A percentile compares a stretch with the other conserved stretches of the same genome.
Conservation (phyloP, 768 basidiomycete genomes). For the Hygrocybe coccinea region DNA sequence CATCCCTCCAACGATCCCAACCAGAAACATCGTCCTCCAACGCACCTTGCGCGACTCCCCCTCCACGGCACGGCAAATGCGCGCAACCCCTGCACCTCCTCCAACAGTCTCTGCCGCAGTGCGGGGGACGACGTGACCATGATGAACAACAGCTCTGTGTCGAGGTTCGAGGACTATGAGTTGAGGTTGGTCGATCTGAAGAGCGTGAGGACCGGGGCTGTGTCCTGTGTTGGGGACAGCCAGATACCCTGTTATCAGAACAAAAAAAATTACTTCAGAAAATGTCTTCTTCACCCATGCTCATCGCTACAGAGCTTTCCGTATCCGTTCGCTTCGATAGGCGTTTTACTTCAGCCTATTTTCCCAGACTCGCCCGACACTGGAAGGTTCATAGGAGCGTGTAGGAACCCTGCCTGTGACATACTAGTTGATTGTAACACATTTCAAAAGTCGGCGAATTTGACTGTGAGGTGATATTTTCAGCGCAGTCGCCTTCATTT, state of each 20-base stretch:
- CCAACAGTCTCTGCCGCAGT: conserved; percentile 5
- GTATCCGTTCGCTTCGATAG: too few relatives aligned
- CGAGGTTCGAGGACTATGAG: conserved; percentile 82
- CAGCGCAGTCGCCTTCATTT: too few relatives aligned
- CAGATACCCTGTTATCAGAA: conserved; percentile 91
- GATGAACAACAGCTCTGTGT: conserved; percentile 87
- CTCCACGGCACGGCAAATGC: conserved; percentile 5
- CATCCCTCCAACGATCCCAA: conserved; percentile 12
- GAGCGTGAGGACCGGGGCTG: conserved; percentile 65
- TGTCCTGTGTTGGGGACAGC: conserved; percentile 56
- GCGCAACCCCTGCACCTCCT: conserved; percentile 9
- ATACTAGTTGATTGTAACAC: too few relatives aligned
- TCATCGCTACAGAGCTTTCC: too few relatives aligned
- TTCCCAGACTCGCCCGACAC: too few relatives aligned
- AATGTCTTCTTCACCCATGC: too few relatives aligned
- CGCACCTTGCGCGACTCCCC: conserved; percentile 8
- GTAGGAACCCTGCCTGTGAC: too few relatives aligned
- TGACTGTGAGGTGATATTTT: too few relatives aligned
- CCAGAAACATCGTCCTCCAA: conserved; percentile 11
- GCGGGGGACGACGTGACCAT: conserved; percentile 59
- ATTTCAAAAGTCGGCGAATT: too few relatives aligned
- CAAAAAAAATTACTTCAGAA: too few relatives aligned
- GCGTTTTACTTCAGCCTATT: too few relatives aligned
- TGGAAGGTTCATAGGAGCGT: too few relatives aligned
- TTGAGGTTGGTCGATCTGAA: conserved; percentile 96